A percentile compares a stretch with the other conserved stretches of the same genome.
These are phyloP conservation scores for Wakefieldia striispora DNA, from an alignment of 768 basidiomycete species.

Conservation along the genomic window DNA sequence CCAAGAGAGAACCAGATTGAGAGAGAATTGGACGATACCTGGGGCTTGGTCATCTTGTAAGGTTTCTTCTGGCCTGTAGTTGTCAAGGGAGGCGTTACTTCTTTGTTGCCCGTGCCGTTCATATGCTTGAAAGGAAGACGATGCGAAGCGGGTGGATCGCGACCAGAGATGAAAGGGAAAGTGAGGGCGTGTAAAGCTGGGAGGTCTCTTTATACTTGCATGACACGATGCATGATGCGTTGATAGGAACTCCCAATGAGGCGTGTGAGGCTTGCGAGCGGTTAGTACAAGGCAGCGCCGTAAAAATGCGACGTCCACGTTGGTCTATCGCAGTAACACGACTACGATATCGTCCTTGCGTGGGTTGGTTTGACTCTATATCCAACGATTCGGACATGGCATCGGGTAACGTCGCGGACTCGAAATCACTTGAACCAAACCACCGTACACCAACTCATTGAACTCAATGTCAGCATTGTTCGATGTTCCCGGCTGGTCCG, in stretches of 20 bases:
- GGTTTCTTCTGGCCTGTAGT: slow-evolving; percentile 8
- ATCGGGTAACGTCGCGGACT: neutral
- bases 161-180: neutral
- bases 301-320: slow-evolving; percentile 21
- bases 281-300: neutral
- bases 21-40: slow-evolving; percentile 2
- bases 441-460: neutral
- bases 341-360: too few species aligned
- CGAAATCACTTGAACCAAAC: slow-evolving; percentile 5
- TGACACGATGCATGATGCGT: slow-evolving; percentile 13
- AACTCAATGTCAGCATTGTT: slow-evolving; percentile 43
- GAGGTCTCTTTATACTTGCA: slow-evolving; percentile 14
- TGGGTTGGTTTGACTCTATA: too few species aligned
- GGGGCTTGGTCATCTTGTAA: slow-evolving; percentile 10
- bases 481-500: slow-evolving; percentile 68
- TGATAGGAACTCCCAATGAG: neutral
- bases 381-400: too few species aligned
- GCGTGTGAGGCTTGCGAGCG: slow-evolving; percentile 17
- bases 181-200: neutral
- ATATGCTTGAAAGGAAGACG: slow-evolving; percentile 6
- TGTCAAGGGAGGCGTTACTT: neutral
- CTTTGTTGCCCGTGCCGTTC: slow-evolving; percentile 4
- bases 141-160: neutral
- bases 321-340: slow-evolving; percentile 2
- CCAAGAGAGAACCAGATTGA: slow-evolving; percentile 7